phyloP scores from a whole-genome alignment of 2,329 filamentous ascomycete genomes.

The Penicillium sp. region DNA sequence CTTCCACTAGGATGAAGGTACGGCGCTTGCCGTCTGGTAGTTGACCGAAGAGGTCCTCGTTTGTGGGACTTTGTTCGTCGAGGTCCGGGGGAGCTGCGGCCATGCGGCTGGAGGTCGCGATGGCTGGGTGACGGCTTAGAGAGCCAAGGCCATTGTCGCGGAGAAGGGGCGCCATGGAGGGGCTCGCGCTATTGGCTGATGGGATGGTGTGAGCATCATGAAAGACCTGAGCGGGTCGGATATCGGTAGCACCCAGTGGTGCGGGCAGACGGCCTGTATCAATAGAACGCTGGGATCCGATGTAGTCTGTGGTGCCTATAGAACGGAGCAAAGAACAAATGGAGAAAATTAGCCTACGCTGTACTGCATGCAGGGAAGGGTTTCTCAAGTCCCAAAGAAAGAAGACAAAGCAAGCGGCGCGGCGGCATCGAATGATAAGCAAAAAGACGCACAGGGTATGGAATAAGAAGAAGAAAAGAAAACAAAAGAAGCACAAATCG shows the following conservation, averaged over 20 bases:
- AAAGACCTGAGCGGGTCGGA: slow-evolving; percentile 75
- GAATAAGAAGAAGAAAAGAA: slow-evolving; percentile 4
- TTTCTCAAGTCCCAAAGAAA: slow-evolving; percentile 14
- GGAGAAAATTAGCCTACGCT: slow-evolving; percentile 45
- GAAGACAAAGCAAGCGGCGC: slow-evolving; percentile 16
- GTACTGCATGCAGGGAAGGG: slow-evolving; percentile 24
- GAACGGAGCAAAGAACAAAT: slow-evolving; percentile 21
- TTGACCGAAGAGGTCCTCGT: slow-evolving; percentile 77
- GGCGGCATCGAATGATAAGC: slow-evolving; percentile 21
- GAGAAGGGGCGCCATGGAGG: slow-evolving; percentile 66
- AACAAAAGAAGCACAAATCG: background rate
- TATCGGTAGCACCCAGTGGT: slow-evolving; percentile 63
- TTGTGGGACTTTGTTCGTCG: slow-evolving; percentile 40
- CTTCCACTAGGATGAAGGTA: slow-evolving; percentile 96
- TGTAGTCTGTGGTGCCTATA: slow-evolving; percentile 43
- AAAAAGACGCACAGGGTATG: slow-evolving; percentile 28
- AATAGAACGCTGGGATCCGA: slow-evolving; percentile 62
- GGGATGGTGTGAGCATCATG: slow-evolving; percentile 68
- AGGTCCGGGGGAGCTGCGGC: slow-evolving; percentile 22
- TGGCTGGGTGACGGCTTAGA: slow-evolving; percentile 33
- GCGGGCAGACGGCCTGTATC: slow-evolving; percentile 51
- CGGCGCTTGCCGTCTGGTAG: slow-evolving; percentile 87
- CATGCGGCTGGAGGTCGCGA: slow-evolving; percentile 34
- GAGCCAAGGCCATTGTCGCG: slow-evolving; percentile 55
- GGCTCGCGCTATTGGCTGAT: slow-evolving; percentile 49